Base-by-base conservation (phyloP, 2,329 filamentous ascomycete species). In the Penicillium freii region DNA sequence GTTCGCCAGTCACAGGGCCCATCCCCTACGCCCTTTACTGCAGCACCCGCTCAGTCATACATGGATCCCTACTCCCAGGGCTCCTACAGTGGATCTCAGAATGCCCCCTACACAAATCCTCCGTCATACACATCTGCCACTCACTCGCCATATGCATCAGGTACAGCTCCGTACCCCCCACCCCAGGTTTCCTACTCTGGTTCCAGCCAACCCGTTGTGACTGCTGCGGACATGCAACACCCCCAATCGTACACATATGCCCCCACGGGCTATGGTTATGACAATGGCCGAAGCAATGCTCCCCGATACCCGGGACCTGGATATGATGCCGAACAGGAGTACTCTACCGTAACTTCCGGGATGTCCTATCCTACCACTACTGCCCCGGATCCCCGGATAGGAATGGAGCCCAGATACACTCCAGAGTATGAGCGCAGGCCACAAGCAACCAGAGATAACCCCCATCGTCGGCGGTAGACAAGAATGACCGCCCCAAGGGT, bases 391-490 rank as follows among this genome's bases (percentile, higher is more conserved):
- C 69, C 73, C 49, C 74, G 75, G 70, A 73, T 75, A 70, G 70
- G 69, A 72, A 74, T 76, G 69, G 75, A 77, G 55, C 66, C 73
- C 56, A 76, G 75, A 72, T 77, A 76, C 63, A 73, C 74, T 57
- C 71, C 74, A 62, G 75, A 77, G 59, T 70, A 69, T 60, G 74
- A 75, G 62, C 72, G 71, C 62, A 73, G 75, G 65, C 71, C 73
- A 65, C 74, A 75, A 58, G 69, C 71, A 64, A 65, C 74, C 61
- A 71, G 75, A 66, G 73, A 75, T 50, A 65, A 75, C 59, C 72
- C 70, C n/a, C 74, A 75, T 54, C 70, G 73, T 54, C 64, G 71
- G 56, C 73, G 74, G 64, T 75, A 71, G 64, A 66, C 45, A 59
- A 56, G 53, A 45, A 58, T 64, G 57, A 51, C 33, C 38, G 27